Base-by-base conservation (phyloP, 805 yeast species). In the Saturnispora zaruensis region DNA sequence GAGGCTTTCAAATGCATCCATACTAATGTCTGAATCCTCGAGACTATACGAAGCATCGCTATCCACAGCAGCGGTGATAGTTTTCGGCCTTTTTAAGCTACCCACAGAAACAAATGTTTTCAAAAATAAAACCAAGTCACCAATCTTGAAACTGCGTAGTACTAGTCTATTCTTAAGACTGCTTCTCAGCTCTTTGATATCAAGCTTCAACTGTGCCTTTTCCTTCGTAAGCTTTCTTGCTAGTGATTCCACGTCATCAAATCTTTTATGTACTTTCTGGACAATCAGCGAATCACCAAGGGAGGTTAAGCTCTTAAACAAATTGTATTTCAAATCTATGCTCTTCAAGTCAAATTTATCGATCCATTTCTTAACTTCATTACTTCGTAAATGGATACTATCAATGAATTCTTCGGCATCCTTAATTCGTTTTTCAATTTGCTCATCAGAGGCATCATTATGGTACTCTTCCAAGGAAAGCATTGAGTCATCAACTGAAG, bases 211-310 rank as follows among this genome's bases (percentile, higher is more conserved):
- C 48, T 64, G 60, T 53, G 75, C 77, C 57, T 77, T 81, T 56
- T 87, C 95, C 59, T 82, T 83, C 51, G 90, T 87, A 52, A 87
- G 73, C 60, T 80, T 85, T 59, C 93, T 82, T 2, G 98, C 98
- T 57, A 90, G 73, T 5, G 83, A 78, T 63, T 93, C 98, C 46
- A 91, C 95, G 60, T 91, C 98, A 49, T 77, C 79, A 59, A 93
- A 90, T 51, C 99, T 71, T 61, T 84, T 81, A 36, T 81, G 74
- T 3, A 89, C 77, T 13, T 64, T 60, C 36, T 59, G 62, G 18
- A 66, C 57, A 11, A 68, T 51, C 18, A 65, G 45, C 18, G 56
- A 55, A 23, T 54, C 56, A 40, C 63, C 65, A 23, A 66, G 57
- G 20, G 53, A 58, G 14, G 56, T 57, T 48, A 55, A 53, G 4